Base-by-base conservation (phyloP, 129 eudicot species). In the Dittrichia graveolens region DNA sequence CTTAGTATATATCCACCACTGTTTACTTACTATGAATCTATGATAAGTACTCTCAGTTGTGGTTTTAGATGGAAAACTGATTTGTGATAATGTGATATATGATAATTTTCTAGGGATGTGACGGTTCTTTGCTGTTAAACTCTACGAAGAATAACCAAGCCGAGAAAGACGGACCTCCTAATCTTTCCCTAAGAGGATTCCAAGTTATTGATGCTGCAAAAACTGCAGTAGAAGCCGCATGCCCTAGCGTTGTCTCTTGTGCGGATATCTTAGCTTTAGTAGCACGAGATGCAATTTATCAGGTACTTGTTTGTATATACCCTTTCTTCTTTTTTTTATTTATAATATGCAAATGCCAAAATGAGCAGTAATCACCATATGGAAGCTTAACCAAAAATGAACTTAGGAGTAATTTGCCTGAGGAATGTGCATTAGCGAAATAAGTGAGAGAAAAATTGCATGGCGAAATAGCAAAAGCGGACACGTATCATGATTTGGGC, bases 221-320 rank as follows among this genome's bases (percentile, higher is more conserved):
- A 81, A 39, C 90, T 40, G 95, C 88, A 0, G 37, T 91, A 18
- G 97, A 91, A 56, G 77, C 64, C 15, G 43, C 58, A 5, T 91
- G 97, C 67, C 97, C 95, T 5, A 88, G 88, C 38, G 77, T 80
- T n/a, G 97, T 88, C n/a, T 91, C 95, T 67, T 91, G 97, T 53
- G 88, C 97, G 48, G 97, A 91, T 88, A 88, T 91, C 56, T 15
- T 91, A 13, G 86, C 95, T 54, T 78, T 91, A 46, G 92, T 77
- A 24, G 87, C 95, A 52, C 81, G 97, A 48, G 97, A 88, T 62
- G 84, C 91, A 10, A 84, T 84, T 52, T 43, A 50, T 13, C 14
- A 53, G 85, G 95, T 88, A 68, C 40, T 14, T 42, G 5, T 46
- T 1, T 7, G 8, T 1, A 10, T 46, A 46, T 7, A 46, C 12